These are phyloP conservation scores for Cerrena zonata DNA, from an alignment of 1,284 basidiomycete species.

Conservation along the genomic window DNA sequence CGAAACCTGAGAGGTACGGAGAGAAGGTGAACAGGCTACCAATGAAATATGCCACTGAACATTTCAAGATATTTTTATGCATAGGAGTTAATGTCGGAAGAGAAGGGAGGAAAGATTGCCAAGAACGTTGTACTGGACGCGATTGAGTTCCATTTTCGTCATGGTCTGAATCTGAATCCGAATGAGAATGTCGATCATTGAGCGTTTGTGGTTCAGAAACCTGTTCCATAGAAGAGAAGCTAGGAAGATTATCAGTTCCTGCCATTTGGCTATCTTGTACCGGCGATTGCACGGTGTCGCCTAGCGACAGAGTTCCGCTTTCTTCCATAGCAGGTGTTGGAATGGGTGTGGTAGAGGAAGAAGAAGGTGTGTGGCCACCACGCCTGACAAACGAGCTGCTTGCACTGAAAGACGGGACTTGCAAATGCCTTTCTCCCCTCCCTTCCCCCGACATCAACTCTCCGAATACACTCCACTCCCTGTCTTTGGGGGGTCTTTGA, in stretches of 20 bases:
- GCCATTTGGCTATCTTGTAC: background rate
- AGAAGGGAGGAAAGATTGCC: conserved; percentile 10
- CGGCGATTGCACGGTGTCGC: background rate
- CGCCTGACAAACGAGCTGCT: background rate
- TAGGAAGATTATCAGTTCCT: background rate
- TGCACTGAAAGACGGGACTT: conserved; percentile 4
- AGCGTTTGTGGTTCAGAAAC: background rate
- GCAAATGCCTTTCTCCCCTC: conserved; percentile 18
- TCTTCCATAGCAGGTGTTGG: background rate
- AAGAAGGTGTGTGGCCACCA: background rate
- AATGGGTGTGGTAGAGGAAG: background rate
- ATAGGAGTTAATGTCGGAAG: conserved; percentile 43
- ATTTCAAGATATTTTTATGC: conserved; percentile 81
- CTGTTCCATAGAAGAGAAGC: background rate
- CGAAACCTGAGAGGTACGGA: conserved; percentile 58
- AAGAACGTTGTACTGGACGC: conserved; percentile 5
- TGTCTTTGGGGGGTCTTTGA: conserved; percentile 12
- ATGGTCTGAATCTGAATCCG: background rate
- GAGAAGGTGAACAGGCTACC: conserved; percentile 91
- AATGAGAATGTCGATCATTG: background rate
- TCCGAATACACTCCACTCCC: conserved; percentile 64
- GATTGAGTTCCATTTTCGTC: conserved; percentile 4
- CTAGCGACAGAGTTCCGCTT: too few species aligned
- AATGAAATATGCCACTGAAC: conserved; percentile 84
- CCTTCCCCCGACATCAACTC: conserved; percentile 54